Percentiles rank a stretch among this genome's conserved stretches.
Evolutionary conservation across 371 early-diverging fungal species (phyloP).

Genomic region (Apophysomyces elegans): DNA sequence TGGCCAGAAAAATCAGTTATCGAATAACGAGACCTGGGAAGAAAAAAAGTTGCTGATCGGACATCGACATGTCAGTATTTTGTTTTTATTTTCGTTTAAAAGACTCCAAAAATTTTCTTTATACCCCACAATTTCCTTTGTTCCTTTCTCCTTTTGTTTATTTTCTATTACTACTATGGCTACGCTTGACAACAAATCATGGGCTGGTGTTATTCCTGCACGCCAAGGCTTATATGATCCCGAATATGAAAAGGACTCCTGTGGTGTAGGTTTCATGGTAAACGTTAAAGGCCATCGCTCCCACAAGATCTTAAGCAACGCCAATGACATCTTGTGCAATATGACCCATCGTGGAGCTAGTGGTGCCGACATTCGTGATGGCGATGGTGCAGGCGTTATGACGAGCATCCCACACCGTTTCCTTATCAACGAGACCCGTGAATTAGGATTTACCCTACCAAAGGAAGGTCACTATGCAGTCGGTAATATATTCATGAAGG

Average conservation of each 20-base stretch:
- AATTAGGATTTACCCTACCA: constrained; percentile 70
- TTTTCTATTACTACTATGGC: neutral
- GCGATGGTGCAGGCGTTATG: constrained; percentile 94
- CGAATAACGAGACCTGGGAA: constrained; percentile 9
- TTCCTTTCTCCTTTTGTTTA: neutral
- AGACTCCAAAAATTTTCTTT: neutral
- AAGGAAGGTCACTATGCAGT: constrained; percentile 87
- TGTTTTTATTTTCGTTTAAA: neutral
- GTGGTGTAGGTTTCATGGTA: constrained; percentile 93
- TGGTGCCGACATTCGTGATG: constrained; percentile 89
- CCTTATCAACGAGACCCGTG: constrained; percentile 68
- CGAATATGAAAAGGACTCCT: constrained; percentile 82
- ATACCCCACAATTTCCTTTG: constrained; percentile 7
- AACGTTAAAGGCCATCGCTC: constrained; percentile 78
- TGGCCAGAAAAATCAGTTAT: constrained; percentile 1
- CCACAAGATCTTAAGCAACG: constrained; percentile 83
- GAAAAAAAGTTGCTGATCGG: constrained; percentile 4
- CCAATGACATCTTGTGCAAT: constrained; percentile 83
- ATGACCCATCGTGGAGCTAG: constrained; percentile 97
- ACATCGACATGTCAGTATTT: constrained; percentile 4
- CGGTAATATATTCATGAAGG: constrained; percentile 90
- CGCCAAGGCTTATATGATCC: constrained; percentile 86
- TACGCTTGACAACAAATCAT: constrained; percentile 1
- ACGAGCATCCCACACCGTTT: constrained; percentile 90
- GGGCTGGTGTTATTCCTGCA: constrained; percentile 60